Base-by-base conservation (phyloP, 1,139 yeast species). In the Candida albicans region DNA sequence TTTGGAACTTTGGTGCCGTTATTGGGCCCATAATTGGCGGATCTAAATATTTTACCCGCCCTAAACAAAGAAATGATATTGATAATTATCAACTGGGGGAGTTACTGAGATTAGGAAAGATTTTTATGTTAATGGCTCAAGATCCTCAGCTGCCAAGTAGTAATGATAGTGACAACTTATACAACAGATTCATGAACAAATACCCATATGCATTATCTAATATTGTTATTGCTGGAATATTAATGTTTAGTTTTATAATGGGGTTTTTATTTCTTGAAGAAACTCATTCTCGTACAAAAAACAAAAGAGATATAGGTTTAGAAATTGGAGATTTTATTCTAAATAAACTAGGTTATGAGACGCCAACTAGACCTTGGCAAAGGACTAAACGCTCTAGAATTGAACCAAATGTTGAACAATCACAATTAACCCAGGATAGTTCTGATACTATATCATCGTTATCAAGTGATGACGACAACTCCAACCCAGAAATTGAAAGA, bases 1-100 rank as follows among this genome's bases (percentile, higher is more conserved):
- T 67, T 13, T 68, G 65, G 60, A 68, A 67, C 47, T 49, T 68
- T 27, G 74, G 74, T 7, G 48, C 65, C 2, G 59, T 65, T 11
- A 50, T 81, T 37, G 87, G 87, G 0, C 88, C 89, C 1, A 64
- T 77, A 52, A 67, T 82, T 33, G 78, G 87, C 59, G 68, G 87
- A 64, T 65, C 70, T 7, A 56, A 57, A 26, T 61, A 55, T 26
- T 60, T 72, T 34, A 71, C 77, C 9, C 55, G 69, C 38, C 68
- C 69, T 0, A 57, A 51, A 35, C 26, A 37, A 3, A 31, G 45
- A 9, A 32, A 39, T 8, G 40, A 41, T 10, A 18, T 18, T 18
- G 22, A 18, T 18, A 18, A 18, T 18, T 18, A 18, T 18, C 22
- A 18, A 18, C 22, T 18, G 22, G 41, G 35, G 14, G 49, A 41